Conservation (phyloP, 129 eudicot species). For the Flaveria linearis region DNA sequence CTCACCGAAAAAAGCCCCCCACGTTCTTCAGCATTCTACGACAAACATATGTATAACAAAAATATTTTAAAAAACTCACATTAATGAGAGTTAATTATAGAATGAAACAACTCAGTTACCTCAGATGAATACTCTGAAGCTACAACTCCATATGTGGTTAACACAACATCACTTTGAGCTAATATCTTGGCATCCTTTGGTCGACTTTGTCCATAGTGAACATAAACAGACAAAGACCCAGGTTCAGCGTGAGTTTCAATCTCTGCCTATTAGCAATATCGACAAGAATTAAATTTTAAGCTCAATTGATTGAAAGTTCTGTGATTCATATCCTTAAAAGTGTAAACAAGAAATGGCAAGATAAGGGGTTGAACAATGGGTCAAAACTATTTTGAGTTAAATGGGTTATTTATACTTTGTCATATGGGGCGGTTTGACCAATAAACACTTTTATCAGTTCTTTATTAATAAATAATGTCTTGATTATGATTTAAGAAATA, state of each 20-base stretch:
- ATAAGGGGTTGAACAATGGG: background rate
- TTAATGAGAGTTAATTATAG: background rate
- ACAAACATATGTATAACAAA: background rate
- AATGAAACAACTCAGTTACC: constrained; percentile 41
- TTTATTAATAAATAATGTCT: background rate
- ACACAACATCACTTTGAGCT: constrained; percentile 82
- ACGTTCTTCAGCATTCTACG: constrained; percentile 73
- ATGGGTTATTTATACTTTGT: background rate
- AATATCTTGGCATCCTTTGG: constrained; percentile 79
- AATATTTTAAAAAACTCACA: background rate
- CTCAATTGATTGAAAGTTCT: background rate
- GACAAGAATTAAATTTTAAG: constrained; percentile 30
- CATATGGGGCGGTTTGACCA: background rate
- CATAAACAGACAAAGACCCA: constrained; percentile 75
- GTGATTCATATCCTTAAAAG: background rate
- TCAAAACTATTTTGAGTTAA: background rate
- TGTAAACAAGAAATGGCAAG: background rate
- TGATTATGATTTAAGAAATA: background rate
- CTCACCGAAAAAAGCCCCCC: constrained; percentile 84
- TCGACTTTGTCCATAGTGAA: constrained; percentile 92
- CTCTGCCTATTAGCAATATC: constrained; percentile 62
- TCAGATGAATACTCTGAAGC: constrained; percentile 88
- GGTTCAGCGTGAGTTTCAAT: constrained; percentile 83
- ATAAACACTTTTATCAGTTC: background rate
- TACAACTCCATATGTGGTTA: constrained; percentile 95